Evolutionary conservation across 306 rosid species (phyloP), one percentile per base, ranked within the genome.

Genomic region (Prosopis cineraria): DNA sequence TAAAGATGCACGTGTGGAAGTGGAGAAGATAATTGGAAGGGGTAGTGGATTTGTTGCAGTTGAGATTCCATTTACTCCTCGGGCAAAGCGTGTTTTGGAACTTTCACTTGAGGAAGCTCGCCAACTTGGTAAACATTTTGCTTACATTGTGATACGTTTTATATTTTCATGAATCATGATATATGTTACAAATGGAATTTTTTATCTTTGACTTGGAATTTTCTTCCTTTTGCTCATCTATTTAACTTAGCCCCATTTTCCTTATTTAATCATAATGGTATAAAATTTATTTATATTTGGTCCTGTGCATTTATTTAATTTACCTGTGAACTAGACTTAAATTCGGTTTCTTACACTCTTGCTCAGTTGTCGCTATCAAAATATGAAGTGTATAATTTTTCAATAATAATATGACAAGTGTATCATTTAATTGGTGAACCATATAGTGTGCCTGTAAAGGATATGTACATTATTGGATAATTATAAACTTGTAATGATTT

Each of bases 41-140:
- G 98, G 98, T 11, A 93, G 96, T 73, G 98, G 98, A 29, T 91
- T 93, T 81, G 98, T 93, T 78, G 96, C 98, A 0, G 96, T 91
- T 72, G 98, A 93, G 82, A 93, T 93, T 81, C 96, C 98, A 2
- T 93, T 93, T 77, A 93, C 98, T 79, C 94, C 98, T 39, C 91
- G 96, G 31, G 98, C 98, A 17, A 93, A 93, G 84, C 96, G 94
- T 73, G 96, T 91, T 74, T 85, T 93, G 90, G 98, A 93, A 70
- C 94, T 91, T 83, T 93, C 98, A 12, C 85, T 93, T 29, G 94
- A 93, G 84, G 98, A 93, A 78, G 98, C 98, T 36, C 93, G 98
- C 40, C 98, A 91, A 85, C 96, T 93, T 43, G 98, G 98, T 91
- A 84, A 6, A 25, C 33, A 56, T 56, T 72, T 33, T 29, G 56